phyloP scores from a whole-genome alignment of 2,329 filamentous ascomycete genomes.

The Colletotrichum sublineola region DNA sequence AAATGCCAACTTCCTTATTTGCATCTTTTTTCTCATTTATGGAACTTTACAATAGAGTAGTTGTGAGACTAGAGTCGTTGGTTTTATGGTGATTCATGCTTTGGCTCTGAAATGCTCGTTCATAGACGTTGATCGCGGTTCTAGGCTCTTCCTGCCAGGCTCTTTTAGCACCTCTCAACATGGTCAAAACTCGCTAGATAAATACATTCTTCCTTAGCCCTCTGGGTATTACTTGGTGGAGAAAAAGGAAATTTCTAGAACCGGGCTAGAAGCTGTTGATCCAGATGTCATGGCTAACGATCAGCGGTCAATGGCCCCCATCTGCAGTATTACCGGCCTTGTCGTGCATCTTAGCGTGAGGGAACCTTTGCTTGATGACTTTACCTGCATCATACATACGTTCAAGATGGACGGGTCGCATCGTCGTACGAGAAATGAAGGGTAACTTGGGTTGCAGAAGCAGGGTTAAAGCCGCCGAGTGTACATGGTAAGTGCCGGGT shows the following conservation, averaged over 20 bases:
- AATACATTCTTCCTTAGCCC: not conserved
- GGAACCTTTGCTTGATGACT: not conserved
- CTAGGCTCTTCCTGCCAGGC: not conserved
- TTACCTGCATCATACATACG: slow-evolving; percentile 3
- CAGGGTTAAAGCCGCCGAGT: not conserved
- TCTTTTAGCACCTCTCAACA: not conserved
- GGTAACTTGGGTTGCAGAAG: not conserved
- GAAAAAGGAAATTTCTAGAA: not conserved
- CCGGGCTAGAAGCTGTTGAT: not conserved
- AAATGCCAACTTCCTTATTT: not conserved
- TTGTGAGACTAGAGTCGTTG: not conserved
- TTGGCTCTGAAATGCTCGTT: not conserved
- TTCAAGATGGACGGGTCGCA: not conserved
- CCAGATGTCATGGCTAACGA: not conserved
- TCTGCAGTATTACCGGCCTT: not conserved
- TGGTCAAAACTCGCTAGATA: not conserved
- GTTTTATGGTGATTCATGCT: not conserved
- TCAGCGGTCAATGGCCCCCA: not conserved
- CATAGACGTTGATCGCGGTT: not conserved
- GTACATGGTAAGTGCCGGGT: not conserved
- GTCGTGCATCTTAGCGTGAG: slow-evolving; percentile 2
- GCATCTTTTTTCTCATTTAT: no score
- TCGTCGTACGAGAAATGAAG: not conserved
- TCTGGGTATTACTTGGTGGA: no score
- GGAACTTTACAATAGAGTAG: no score